phyloP scores from a whole-genome alignment of 2,329 filamentous ascomycete species.

The Aphanoascus verrucosus region DNA sequence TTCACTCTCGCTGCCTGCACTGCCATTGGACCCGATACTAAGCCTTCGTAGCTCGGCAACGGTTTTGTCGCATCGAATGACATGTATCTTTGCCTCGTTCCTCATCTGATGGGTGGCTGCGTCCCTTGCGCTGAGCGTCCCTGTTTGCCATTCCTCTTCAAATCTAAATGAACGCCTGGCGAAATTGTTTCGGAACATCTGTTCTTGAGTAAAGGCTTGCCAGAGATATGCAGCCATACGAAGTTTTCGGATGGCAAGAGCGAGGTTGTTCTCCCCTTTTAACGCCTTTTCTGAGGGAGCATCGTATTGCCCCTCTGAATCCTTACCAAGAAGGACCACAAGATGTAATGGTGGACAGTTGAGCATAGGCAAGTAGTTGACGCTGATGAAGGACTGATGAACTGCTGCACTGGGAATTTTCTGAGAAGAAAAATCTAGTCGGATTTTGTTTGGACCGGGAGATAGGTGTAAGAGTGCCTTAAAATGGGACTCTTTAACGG shows the following conservation, averaged over 20 bases:
- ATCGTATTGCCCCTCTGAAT: conserved; percentile 79
- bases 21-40: conserved; percentile 51
- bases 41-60: conserved; percentile 72
- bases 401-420: conserved; percentile 60
- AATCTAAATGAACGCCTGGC: conserved; percentile 79
- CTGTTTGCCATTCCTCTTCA: conserved; percentile 88
- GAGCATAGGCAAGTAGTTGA: conserved; percentile 76
- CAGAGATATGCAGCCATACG: conserved; percentile 91
- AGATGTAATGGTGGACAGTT: conserved; percentile 77
- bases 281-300: conserved; percentile 63
- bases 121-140: conserved; percentile 68
- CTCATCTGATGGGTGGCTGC: conserved; percentile 61
- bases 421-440: conserved; percentile 77
- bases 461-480: conserved; percentile 84
- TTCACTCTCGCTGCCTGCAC: conserved; percentile 45
- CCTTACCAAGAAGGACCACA: conserved; percentile 75
- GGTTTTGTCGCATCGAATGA: conserved; percentile 74
- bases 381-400: conserved; percentile 67
- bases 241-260: conserved; percentile 77
- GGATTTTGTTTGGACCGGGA: conserved; percentile 77
- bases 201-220: conserved; percentile 94
- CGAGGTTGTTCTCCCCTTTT: conserved; percentile 70
- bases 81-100: conserved; percentile 80
- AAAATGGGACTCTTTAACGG: conserved; percentile 79
- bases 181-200: conserved; percentile 84